These are phyloP conservation scores for Leishmania guyanensis DNA, from an alignment of 208 protist species.

Conservation along the genomic window DNA sequence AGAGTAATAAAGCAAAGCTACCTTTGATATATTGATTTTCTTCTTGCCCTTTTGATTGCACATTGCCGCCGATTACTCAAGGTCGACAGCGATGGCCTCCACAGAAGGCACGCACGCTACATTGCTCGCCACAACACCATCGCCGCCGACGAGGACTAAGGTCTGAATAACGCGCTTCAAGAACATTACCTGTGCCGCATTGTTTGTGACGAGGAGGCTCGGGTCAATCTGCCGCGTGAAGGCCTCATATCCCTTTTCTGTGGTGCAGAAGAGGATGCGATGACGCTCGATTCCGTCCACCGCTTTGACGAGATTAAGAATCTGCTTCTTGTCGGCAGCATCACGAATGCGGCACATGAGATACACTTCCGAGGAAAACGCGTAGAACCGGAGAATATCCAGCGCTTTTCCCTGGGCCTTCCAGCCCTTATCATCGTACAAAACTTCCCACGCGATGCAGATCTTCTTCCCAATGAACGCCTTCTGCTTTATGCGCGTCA, in stretches of 20 bases:
- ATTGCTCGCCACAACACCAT: constrained; percentile 27
- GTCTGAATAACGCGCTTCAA: constrained; percentile 70
- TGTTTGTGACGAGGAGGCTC: constrained; percentile 59
- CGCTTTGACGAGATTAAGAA: constrained; percentile 45
- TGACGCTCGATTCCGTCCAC: constrained; percentile 66
- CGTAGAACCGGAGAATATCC: constrained; percentile 44
- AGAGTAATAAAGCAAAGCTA: neutral
- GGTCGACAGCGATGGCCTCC: constrained; percentile 17
- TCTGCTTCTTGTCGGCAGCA: constrained; percentile 46
- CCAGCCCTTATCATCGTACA: constrained; percentile 54
- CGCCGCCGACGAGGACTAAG: constrained; percentile 58
- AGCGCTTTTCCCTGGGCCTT: constrained; percentile 47
- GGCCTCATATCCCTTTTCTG: constrained; percentile 81
- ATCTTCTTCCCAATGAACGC: constrained; percentile 58
- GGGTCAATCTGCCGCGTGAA: constrained; percentile 85
- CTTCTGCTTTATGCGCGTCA: constrained; percentile 40
- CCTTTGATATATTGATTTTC: neutral
- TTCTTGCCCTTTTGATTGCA: neutral
- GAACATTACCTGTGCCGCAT: constrained; percentile 54
- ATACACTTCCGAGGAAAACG: constrained; percentile 66
- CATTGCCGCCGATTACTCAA: constrained; percentile 8
- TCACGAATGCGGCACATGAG: constrained; percentile 73
- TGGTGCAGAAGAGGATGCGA: constrained; percentile 84
- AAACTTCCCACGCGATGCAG: constrained; percentile 76
- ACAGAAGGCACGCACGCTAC: constrained; percentile 38